These are phyloP conservation scores for Phytophthora hybrid DNA, from an alignment of 352 stramenopile species.

Conservation along the genomic window DNA sequence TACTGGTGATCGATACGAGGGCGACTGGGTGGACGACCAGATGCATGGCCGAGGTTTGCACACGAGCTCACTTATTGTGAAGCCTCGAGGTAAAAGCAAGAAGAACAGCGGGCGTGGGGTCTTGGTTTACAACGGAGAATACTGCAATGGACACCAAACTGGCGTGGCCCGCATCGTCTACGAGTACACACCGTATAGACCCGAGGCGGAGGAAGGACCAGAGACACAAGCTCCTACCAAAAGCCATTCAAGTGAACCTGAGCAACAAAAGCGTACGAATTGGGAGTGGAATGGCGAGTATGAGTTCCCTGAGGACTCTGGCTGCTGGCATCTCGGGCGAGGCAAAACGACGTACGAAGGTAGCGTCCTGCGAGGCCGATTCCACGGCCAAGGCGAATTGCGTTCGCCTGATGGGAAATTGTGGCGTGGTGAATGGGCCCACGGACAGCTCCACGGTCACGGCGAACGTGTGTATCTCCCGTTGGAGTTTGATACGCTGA, in stretches of 20 bases:
- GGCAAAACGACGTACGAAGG: constrained; percentile 68
- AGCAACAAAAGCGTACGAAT: constrained; percentile 1
- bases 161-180: constrained; percentile 54
- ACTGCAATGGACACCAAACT: constrained; percentile 54
- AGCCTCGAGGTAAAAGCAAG: constrained; percentile 18
- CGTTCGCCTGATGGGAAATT: constrained; percentile 62
- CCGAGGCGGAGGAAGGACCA: constrained; percentile 5
- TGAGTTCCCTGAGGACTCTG: constrained; percentile 70
- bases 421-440: constrained; percentile 59
- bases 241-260: constrained; percentile 2
- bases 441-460: constrained; percentile 59
- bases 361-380: constrained; percentile 56
- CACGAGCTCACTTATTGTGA: constrained; percentile 26
- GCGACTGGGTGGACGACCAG: constrained; percentile 59
- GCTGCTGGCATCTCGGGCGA: constrained; percentile 66
- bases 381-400: constrained; percentile 70
- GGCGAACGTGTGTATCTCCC: constrained; percentile 65
- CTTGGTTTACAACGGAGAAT: constrained; percentile 61
- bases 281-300: constrained; percentile 65
- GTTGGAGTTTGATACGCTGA: constrained; percentile 50
- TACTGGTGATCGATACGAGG: constrained; percentile 63
- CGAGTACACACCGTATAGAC: constrained; percentile 36
- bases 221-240: background rate
- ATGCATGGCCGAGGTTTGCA: constrained; percentile 70
- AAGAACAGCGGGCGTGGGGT: constrained; percentile 13